Conservation (phyloP, 495 filamentous ascomycete species). For the Talaromyces nanjingensis region DNA sequence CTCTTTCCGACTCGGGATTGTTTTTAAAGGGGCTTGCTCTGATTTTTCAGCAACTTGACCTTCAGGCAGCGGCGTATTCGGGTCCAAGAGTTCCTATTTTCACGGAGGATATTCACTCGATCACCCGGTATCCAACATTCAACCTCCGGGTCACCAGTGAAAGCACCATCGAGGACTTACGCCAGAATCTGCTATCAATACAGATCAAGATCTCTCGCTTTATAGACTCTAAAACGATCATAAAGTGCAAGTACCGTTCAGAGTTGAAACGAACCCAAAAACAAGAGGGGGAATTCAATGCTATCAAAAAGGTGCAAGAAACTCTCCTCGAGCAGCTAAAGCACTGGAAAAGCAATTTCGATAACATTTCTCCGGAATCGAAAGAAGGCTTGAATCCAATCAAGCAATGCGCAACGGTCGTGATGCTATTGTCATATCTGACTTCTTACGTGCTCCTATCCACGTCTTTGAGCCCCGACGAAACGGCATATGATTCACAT, state of each 20-base stretch:
- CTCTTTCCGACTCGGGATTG: too few relatives aligned
- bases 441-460: neutral
- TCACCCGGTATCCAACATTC: neutral
- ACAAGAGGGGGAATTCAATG: neutral
- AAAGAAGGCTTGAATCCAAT: neutral
- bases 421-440: neutral
- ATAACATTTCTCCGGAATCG: neutral
- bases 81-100: neutral
- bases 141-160: neutral
- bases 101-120: neutral
- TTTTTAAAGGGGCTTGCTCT: neutral
- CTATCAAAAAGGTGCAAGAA: neutral
- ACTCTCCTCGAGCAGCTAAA: neutral
- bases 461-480: neutral
- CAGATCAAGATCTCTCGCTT: neutral
- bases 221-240: neutral
- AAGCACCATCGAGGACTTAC: neutral
- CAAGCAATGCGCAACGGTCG: neutral
- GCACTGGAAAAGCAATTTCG: neutral
- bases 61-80: constrained; percentile 1
- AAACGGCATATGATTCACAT: neutral
- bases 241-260: neutral
- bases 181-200: neutral
- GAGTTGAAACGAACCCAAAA: neutral
- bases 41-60: neutral